Percentiles rank a stretch among this genome's conserved stretches.
These are phyloP conservation scores for Aspergillus carbonarius DNA, from an alignment of 2,329 filamentous ascomycete genomes.

Conservation along the genomic window DNA sequence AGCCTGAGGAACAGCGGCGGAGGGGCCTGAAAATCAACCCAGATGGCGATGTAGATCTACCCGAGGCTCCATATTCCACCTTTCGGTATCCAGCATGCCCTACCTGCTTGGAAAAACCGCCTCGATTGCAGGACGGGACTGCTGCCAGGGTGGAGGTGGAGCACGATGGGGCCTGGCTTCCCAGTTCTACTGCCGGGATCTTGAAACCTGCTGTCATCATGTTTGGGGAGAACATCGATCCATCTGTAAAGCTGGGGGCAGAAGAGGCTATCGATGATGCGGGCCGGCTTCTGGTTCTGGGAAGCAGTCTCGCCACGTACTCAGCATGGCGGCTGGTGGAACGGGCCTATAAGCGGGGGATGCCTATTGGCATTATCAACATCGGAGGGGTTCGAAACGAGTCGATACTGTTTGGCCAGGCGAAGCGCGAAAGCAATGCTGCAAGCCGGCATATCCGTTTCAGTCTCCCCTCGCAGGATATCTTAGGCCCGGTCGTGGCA, in stretches of 20 bases:
- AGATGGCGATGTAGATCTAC: conserved; percentile 90
- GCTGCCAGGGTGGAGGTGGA: conserved; percentile 67
- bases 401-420: conserved; percentile 39
- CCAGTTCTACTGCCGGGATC: conserved; percentile 68
- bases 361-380: conserved; percentile 86
- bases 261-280: conserved; percentile 78
- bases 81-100: conserved; percentile 93
- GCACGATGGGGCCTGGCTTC: conserved; percentile 73
- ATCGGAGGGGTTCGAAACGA: conserved; percentile 56
- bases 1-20: conserved; percentile 65
- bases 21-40: conserved; percentile 81
- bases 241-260: conserved; percentile 68
- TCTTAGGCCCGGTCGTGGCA: conserved; percentile 43
- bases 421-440: conserved; percentile 17
- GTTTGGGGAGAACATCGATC: conserved; percentile 87
- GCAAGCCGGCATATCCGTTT: conserved; percentile 40
- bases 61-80: conserved; percentile 79
- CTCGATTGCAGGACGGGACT: conserved; percentile 55
- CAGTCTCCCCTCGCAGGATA: conserved; percentile 41
- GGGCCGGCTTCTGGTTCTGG: conserved; percentile 73
- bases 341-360: conserved; percentile 74
- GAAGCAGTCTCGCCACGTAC: conserved; percentile 90
- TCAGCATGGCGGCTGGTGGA: conserved; percentile 90
- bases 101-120: conserved; percentile 67
- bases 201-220: conserved; percentile 92